Evolutionary conservation across 768 basidiomycete species (phyloP).

Genomic region (Auriscalpium microsporum): DNA sequence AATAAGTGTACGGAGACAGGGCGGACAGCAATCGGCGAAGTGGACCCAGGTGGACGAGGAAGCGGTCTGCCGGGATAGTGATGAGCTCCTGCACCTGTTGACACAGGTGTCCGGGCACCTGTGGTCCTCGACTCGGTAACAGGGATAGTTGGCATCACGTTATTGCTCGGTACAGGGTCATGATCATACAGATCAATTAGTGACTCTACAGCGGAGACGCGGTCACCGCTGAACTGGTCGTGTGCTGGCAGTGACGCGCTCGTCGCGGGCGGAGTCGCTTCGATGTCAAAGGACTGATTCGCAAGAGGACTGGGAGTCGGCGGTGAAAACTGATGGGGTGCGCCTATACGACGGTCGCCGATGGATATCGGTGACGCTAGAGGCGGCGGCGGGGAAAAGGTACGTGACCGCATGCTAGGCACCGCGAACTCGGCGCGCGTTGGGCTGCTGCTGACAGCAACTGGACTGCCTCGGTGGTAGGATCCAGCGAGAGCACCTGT

Average conservation of each 20-base stretch:
- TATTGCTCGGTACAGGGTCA: not conserved
- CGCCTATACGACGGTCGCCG: not conserved
- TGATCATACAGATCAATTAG: conserved; percentile 16
- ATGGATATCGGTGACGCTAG: conserved; percentile 5
- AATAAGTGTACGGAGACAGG: conserved; percentile 11
- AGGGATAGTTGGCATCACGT: not conserved
- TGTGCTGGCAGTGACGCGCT: not conserved
- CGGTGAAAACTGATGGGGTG: conserved; percentile 8
- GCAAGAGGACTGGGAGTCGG: conserved; percentile 15
- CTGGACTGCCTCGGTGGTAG: not conserved
- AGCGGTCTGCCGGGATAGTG: conserved; percentile 15
- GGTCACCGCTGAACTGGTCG: not conserved
- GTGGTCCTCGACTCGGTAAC: not conserved
- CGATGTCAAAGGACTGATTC: conserved; percentile 8
- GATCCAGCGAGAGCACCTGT: no score
- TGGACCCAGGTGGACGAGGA: conserved; percentile 11
- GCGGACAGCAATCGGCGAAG: conserved; percentile 1
- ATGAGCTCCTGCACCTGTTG: not conserved
- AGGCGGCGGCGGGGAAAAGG: not conserved
- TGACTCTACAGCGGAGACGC: conserved; percentile 13
- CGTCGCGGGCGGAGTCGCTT: not conserved
- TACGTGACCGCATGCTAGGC: not conserved
- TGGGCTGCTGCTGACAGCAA: not conserved
- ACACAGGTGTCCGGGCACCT: no score
- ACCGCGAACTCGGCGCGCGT: not conserved